A percentile compares a stretch with the other conserved stretches of the same genome.
Conservation (phyloP, 257 asterid genomes). For the Solanum rostratum region DNA sequence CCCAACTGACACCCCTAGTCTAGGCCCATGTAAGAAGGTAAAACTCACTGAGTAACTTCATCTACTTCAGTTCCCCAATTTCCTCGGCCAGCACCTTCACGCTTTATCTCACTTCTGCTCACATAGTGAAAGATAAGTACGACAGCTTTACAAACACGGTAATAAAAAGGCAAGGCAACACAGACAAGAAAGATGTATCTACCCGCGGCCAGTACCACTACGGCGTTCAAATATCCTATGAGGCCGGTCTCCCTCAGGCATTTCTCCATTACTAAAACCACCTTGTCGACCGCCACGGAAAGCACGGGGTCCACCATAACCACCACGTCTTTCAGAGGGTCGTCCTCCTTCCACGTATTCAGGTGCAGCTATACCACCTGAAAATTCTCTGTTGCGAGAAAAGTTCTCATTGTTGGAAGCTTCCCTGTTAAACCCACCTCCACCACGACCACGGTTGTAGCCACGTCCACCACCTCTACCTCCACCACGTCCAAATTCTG, state of each 20-base stretch:
- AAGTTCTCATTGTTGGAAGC: constrained; percentile 24
- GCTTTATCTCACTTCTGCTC: constrained; percentile 49
- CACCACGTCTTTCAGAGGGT: constrained; percentile 54
- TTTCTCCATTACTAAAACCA: constrained; percentile 65
- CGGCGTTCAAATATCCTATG: constrained; percentile 55
- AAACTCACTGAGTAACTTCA: constrained; percentile 59
- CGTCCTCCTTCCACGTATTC: constrained; percentile 39
- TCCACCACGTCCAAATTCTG: constrained; percentile 46
- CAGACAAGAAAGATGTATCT: background rate
- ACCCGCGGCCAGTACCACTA: constrained; percentile 84
- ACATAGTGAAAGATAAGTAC: background rate
- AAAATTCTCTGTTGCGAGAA: constrained; percentile 33
- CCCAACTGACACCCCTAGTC: background rate
- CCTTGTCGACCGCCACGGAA: constrained; percentile 60
- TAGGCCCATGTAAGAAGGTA: background rate
- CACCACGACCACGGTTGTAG: constrained; percentile 53
- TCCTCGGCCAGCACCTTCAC: constrained; percentile 76
- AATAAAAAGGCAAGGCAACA: background rate
- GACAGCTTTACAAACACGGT: background rate
- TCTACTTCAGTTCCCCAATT: constrained; percentile 78
- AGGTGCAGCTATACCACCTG: constrained; percentile 37
- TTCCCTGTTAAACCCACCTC: constrained; percentile 53
- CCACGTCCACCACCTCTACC: constrained; percentile 71
- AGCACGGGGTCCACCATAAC: constrained; percentile 60
- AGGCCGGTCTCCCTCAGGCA: constrained; percentile 59